Base-by-base conservation (phyloP, 2,329 filamentous ascomycete species). In the Chaetomium olivaceum region DNA sequence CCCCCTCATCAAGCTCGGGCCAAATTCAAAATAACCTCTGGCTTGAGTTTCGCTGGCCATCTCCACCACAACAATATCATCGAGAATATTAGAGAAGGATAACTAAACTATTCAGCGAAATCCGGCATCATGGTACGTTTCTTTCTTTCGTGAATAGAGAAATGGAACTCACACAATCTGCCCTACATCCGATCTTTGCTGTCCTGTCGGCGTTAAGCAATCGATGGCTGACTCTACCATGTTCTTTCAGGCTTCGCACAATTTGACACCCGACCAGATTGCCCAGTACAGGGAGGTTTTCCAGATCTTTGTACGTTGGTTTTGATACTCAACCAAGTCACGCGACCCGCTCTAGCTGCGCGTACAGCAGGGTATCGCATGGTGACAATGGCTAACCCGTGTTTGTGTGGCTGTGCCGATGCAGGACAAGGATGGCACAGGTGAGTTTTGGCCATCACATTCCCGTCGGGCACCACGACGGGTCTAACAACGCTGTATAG, bases 401-500 rank as follows among this genome's bases (percentile, higher is more conserved):
- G 50, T 27, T 16, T 52, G 27, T 21, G 55, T 62, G 60, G 60
- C 55, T 66, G 64, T 66, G 63, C 58, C n/a, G 50, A 16, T 46
- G 73, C 73, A 85, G 83, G 83, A 85, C 81, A 85, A 85, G 75
- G 83, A 85, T 74, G 82, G 82, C 75, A 82, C 85, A 81, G 83
- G 82, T 85, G 74, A 77, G 79, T 76, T 65, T n/a, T 29, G 27
- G 52, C 3, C 46, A 5, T 21, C 8, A 12, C 4, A 1, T 31
- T 51, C 31, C 59, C 25, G 61, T 52, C 33, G 46, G 6, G 27
- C 23, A 16, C 9, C 50, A 19, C 21, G 12, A 3, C 29, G n/a
- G 46, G 19, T 25, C 52, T 59, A 7, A 57, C 57, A 11, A 11
- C 8, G 5, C 39, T 12, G 1, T 25, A 36, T 72, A 87, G 86